Percentiles rank a stretch among this genome's conserved stretches.
phyloP scores from a whole-genome alignment of 352 stramenopile genomes.

The Globisporangium viniferum region DNA sequence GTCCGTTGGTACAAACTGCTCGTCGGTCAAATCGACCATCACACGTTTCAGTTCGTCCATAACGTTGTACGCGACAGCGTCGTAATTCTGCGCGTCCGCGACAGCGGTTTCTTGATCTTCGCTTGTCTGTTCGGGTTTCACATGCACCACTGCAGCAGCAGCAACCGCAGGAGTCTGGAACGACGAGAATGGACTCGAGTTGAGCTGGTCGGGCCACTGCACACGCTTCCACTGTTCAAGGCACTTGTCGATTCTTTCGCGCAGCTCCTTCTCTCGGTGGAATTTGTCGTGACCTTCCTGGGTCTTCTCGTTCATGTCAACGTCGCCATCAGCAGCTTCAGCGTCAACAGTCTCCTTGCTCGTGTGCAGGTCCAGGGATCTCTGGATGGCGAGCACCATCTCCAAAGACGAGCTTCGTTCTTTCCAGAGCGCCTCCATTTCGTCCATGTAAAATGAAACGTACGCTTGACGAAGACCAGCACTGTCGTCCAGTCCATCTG shows the following conservation, averaged over 20 bases:
- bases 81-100: slow-evolving; percentile 13
- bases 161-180: slow-evolving; percentile 16
- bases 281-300: slow-evolving; percentile 33
- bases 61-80: slow-evolving; percentile 23
- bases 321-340: slow-evolving; percentile 18
- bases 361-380: slow-evolving; percentile 35
- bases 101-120: background rate
- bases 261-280: slow-evolving; percentile 44
- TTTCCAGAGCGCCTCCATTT: slow-evolving; percentile 82
- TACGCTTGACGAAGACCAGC: slow-evolving; percentile 60
- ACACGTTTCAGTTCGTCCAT: slow-evolving; percentile 78
- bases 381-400: slow-evolving; percentile 69
- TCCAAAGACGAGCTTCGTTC: slow-evolving; percentile 73
- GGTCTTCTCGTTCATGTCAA: slow-evolving; percentile 27
- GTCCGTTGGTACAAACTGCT: slow-evolving; percentile 28
- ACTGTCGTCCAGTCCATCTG: slow-evolving; percentile 36
- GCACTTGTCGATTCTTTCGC: slow-evolving; percentile 43
- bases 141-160: background rate
- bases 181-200: slow-evolving; percentile 40
- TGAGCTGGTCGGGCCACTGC: slow-evolving; percentile 58
- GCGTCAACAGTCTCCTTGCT: slow-evolving; percentile 1
- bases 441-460: slow-evolving; percentile 73
- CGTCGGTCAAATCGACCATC: slow-evolving; percentile 74
- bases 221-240: slow-evolving; percentile 63
- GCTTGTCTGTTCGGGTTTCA: slow-evolving; percentile 32